phyloP scores from a whole-genome alignment of 2,329 filamentous ascomycete species.

The Alternaria gaisen region DNA sequence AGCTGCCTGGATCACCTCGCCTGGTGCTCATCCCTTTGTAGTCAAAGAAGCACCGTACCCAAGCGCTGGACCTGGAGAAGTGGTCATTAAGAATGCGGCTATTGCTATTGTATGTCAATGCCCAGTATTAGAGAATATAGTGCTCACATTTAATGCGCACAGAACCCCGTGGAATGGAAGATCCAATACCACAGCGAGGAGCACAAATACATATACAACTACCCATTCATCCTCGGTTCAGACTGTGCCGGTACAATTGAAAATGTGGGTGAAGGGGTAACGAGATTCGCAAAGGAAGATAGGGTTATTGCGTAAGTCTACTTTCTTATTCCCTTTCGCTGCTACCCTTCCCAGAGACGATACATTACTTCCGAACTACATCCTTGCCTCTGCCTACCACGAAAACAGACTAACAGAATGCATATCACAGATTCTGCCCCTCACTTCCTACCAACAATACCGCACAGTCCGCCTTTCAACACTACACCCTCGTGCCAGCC shows the following conservation, averaged over 20 bases:
- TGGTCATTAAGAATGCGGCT: neutral
- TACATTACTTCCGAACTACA: neutral
- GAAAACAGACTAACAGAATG: accelerated
- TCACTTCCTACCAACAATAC: neutral
- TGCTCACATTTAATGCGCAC: neutral
- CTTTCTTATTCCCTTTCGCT: neutral
- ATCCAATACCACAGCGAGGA: neutral
- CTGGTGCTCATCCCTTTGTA: neutral
- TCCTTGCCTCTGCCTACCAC: neutral
- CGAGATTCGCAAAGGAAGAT: neutral
- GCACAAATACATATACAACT: neutral
- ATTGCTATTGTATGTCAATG: neutral
- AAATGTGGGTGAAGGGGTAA: neutral
- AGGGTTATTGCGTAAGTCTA: neutral
- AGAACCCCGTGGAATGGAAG: neutral
- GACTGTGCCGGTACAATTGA: neutral
- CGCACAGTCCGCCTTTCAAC: neutral
- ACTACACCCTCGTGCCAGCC: neutral
- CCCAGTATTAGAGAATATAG: neutral
- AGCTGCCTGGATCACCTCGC: neutral
- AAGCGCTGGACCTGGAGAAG: neutral
- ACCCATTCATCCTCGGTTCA: neutral
- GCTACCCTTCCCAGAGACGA: neutral
- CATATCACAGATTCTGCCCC: neutral
- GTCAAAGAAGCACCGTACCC: neutral